phyloP scores from a whole-genome alignment of 2,329 filamentous ascomycete genomes.

The Botryotinia narcissicola region DNA sequence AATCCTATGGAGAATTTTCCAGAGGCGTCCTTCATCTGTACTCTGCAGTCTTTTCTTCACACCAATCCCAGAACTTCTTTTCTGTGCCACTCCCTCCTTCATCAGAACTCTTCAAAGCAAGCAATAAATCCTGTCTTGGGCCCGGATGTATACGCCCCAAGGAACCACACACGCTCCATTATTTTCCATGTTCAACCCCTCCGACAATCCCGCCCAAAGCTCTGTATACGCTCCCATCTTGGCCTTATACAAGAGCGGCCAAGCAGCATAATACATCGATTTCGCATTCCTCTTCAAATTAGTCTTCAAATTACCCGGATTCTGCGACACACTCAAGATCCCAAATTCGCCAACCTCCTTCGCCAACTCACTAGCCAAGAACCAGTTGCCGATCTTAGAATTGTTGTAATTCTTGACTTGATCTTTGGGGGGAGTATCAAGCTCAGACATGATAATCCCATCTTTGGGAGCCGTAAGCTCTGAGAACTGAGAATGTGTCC shows the following conservation, averaged over 20 bases:
- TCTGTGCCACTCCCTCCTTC: slow-evolving; percentile 31
- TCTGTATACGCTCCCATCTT: slow-evolving; percentile 23
- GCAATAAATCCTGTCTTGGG: slow-evolving; percentile 26
- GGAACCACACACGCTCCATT: slow-evolving; percentile 29
- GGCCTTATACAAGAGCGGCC: slow-evolving; percentile 2
- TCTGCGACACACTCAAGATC: slow-evolving; percentile 28
- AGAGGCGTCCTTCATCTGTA: neutral
- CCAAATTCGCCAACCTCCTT: slow-evolving; percentile 10
- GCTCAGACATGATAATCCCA: slow-evolving; percentile 11
- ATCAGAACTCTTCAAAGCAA: slow-evolving; percentile 23
- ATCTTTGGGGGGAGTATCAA: slow-evolving; percentile 6
- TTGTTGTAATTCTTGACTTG: slow-evolving; percentile 21
- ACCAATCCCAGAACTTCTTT: slow-evolving; percentile 31
- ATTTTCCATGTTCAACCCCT: neutral
- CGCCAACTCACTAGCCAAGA: slow-evolving; percentile 25
- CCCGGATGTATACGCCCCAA: slow-evolving; percentile 42
- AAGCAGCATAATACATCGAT: neutral
- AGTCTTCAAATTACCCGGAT: slow-evolving; percentile 28
- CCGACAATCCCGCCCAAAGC: slow-evolving; percentile 19
- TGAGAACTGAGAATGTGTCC: slow-evolving; percentile 18
- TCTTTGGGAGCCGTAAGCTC: slow-evolving; percentile 15
- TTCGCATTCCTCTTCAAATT: slow-evolving; percentile 7
- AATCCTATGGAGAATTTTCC: rapidly evolving
- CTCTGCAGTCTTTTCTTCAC: slow-evolving; percentile 25
- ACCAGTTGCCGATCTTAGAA: slow-evolving; percentile 29